A percentile compares a stretch with the other conserved stretches of the same genome.
These are phyloP conservation scores for Coelastrella sp. DNA, from an alignment of 139 green algal species.

Conservation along the genomic window DNA sequence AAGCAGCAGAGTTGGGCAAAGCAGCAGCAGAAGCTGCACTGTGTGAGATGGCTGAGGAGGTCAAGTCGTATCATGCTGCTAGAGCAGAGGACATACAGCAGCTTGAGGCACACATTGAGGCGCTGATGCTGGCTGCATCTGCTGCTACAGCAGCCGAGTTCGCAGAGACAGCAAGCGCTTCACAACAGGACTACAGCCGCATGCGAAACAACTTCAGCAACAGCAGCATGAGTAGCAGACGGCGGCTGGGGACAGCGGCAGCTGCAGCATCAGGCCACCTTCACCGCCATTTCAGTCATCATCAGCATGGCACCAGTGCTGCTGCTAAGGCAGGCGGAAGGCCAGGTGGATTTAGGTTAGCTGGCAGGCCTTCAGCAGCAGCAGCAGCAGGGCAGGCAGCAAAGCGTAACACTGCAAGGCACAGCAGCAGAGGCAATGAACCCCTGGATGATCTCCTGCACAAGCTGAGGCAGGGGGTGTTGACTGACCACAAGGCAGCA, in stretches of 20 bases:
- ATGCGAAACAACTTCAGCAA: background rate
- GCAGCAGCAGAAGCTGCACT: slow-evolving; percentile 28
- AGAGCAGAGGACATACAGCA: slow-evolving; percentile 49
- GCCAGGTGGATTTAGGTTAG: no score
- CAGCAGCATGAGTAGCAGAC: background rate
- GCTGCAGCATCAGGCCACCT: background rate
- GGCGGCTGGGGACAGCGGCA: background rate
- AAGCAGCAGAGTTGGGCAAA: background rate
- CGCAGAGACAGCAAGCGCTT: background rate
- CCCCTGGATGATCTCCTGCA: background rate
- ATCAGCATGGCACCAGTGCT: background rate
- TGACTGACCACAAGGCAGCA: background rate
- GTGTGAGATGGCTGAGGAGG: slow-evolving; percentile 14
- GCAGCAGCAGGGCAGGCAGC: background rate
- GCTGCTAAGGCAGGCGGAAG: background rate
- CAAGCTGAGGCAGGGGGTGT: background rate
- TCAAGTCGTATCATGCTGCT: background rate
- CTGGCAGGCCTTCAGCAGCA: background rate
- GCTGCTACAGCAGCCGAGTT: slow-evolving; percentile 4
- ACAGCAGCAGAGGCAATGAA: background rate
- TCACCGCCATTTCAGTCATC: background rate
- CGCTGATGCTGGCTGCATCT: slow-evolving; percentile 36
- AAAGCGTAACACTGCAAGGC: background rate
- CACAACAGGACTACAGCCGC: background rate
- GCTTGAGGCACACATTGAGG: slow-evolving; percentile 48